Percentiles rank a stretch among this genome's conserved stretches.
phyloP scores from a whole-genome alignment of 2,329 filamentous ascomycete genomes.

The Colletotrichum salicis region DNA sequence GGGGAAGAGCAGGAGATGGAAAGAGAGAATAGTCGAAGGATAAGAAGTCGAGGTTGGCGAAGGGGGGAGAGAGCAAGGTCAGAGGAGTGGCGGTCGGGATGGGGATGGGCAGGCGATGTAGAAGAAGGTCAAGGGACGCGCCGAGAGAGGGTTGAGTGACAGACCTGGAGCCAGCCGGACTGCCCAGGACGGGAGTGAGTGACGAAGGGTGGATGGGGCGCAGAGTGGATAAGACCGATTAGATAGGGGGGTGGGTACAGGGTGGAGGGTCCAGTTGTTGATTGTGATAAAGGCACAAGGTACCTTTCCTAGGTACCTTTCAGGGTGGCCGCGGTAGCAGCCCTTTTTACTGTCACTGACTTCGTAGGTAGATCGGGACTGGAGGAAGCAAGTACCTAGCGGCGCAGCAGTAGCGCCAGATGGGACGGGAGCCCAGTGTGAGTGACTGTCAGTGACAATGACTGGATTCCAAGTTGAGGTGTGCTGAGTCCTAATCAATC shows the following conservation, averaged over 20 bases:
- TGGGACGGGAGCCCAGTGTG: background rate
- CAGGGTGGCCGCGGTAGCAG: background rate
- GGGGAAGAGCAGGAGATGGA: background rate
- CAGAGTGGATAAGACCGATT: slow-evolving; percentile 29
- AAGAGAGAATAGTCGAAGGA: background rate
- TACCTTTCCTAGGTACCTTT: background rate
- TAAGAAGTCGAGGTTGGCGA: slow-evolving; percentile 24
- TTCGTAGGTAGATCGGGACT: too few species aligned
- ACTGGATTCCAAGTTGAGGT: background rate
- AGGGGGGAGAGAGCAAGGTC: slow-evolving; percentile 10
- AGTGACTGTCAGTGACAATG: background rate
- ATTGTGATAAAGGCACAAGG: slow-evolving; percentile 31
- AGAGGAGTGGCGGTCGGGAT: slow-evolving; percentile 9
- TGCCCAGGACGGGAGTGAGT: slow-evolving; percentile 19
- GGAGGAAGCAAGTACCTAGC: background rate
- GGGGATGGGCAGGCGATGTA: slow-evolving; percentile 29
- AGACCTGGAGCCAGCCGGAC: slow-evolving; percentile 7
- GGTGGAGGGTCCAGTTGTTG: slow-evolving; percentile 14
- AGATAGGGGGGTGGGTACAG: slow-evolving; percentile 29
- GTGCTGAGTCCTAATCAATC: background rate
- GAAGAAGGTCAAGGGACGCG: slow-evolving; percentile 32
- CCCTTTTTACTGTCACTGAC: too few species aligned
- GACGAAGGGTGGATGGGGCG: slow-evolving; percentile 27
- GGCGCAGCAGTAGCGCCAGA: slow-evolving; percentile 18
- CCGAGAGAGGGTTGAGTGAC: slow-evolving; percentile 28